Conservation (phyloP, 257 asterid species). For the Verbena officinalis region DNA sequence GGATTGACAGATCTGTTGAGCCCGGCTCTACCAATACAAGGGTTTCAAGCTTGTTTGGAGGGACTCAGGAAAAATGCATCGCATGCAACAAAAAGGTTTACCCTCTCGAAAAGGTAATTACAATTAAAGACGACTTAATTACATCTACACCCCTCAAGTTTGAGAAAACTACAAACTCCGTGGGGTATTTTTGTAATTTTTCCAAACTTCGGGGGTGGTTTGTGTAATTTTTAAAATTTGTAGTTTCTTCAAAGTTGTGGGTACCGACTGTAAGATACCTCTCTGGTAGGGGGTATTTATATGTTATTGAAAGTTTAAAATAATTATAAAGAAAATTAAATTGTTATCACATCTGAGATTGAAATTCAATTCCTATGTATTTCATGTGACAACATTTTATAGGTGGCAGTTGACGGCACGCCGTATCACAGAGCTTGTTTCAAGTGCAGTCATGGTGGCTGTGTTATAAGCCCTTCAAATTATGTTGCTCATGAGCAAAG, state of each 20-base stretch:
- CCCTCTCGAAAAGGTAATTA: slow-evolving; percentile 72
- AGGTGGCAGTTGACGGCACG: slow-evolving; percentile 81
- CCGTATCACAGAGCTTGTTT: slow-evolving; percentile 74
- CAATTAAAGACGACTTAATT: too few species aligned
- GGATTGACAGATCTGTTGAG: slow-evolving; percentile 54
- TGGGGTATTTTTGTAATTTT: too few species aligned
- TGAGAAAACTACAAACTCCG: too few species aligned
- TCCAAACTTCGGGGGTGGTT: too few species aligned
- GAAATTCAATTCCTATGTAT: neutral
- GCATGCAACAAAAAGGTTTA: slow-evolving; percentile 75
- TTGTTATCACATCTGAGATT: too few species aligned
- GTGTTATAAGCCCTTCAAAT: slow-evolving; percentile 78
- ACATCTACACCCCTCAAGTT: too few species aligned
- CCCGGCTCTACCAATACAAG: slow-evolving; percentile 48
- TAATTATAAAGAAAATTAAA: neutral
- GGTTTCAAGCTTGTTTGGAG: slow-evolving; percentile 64
- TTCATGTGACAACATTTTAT: neutral
- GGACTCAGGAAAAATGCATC: slow-evolving; percentile 81
- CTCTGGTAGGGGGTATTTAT: too few species aligned
- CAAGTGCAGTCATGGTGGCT: slow-evolving; percentile 81
- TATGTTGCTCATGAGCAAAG: slow-evolving; percentile 72
- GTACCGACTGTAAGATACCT: too few species aligned
- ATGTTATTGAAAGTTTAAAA: too few species aligned
- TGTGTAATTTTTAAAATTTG: too few species aligned
- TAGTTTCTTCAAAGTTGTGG: too few species aligned